Base-by-base conservation (phyloP, 148 eudicot genomes). In the Talinum fruticosum region DNA sequence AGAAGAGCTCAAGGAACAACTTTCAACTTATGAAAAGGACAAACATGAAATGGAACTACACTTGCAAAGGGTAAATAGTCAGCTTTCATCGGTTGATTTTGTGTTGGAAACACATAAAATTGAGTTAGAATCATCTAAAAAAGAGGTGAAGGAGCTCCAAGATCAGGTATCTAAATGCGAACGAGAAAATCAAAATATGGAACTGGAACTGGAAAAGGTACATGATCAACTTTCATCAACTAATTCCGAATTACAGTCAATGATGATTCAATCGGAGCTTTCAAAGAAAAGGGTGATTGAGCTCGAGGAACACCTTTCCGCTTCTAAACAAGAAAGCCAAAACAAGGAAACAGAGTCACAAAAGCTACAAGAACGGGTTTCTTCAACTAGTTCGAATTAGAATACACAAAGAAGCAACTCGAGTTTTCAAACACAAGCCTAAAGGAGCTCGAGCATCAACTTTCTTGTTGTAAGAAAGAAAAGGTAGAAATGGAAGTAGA, bases 221-320 rank as follows among this genome's bases (percentile, higher is more conserved):
- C 13, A 19, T 21, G 76, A 53, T 33, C 65, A 73, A 34, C 45
- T 73, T 33, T 53, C 65, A 47, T 54, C 21, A 3, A 35, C 13
- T 23, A 13, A 21, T 73, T 51, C 37, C 23, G 61, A 73, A n/a
- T 53, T 73, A 33, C 66, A 73, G 14, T 53, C 47, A 1, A 23
- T 18, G 10, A 54, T 6, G 18, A 44, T 24, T 13, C 19, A 61
- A 70, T 75, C 75, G 8, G 79, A 82, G 21, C 23, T 64, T 2
- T 69, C 76, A 1, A 78, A 78, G 33, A 37, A 64, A 69, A 75
- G 57, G 51, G 36, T 64, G 3, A 35, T 4, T 13, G 79, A 74
- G 32, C 66, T 82, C 13, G 82, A 82, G 68, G 76, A 71, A 29
- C 71, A 69, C 29, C 67, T 82, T 64, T 78, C 53, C 1, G 4